A percentile compares a stretch with the other conserved stretches of the same genome.
These are phyloP conservation scores for Trypanosoma caninum DNA, from an alignment of 208 protist genomes.

Conservation along the genomic window DNA sequence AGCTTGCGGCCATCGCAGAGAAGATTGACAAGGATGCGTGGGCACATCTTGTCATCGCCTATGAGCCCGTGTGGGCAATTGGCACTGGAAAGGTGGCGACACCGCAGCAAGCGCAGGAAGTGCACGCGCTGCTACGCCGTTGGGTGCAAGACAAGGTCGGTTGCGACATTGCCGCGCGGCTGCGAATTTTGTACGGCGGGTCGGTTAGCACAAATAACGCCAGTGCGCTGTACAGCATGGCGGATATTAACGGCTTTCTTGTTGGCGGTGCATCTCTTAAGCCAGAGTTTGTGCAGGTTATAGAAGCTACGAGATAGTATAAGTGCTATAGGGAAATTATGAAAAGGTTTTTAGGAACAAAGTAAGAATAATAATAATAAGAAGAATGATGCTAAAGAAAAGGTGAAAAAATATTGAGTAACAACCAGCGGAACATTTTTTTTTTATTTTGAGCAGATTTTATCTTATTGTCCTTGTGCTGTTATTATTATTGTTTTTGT, in stretches of 20 bases:
- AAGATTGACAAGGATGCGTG: constrained; percentile 80
- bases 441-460: too few relatives aligned
- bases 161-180: constrained; percentile 80
- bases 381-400: background rate
- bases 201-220: constrained; percentile 94
- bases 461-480: too few relatives aligned
- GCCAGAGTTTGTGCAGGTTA: constrained; percentile 95
- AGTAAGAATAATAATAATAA: background rate
- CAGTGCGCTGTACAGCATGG: constrained; percentile 81
- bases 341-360: background rate
- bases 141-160: constrained; percentile 89
- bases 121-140: constrained; percentile 86
- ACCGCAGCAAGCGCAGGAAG: constrained; percentile 95
- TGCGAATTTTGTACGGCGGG: constrained; percentile 98
- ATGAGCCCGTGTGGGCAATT: constrained; percentile 99
- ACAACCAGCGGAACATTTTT: too few relatives aligned
- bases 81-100: constrained; percentile 97
- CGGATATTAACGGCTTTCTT: constrained; percentile 98
- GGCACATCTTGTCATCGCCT: constrained; percentile 95
- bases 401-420: background rate
- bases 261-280: constrained; percentile 98
- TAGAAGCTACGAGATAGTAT: constrained; percentile 70
- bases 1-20: constrained; percentile 87
- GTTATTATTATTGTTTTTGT: too few relatives aligned
- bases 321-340: constrained; percentile 14